A percentile compares a stretch with the other conserved stretches of the same genome.
Conservation (phyloP, 1,284 basidiomycete species). For the Apiotrichum mycotoxinovorans region DNA sequence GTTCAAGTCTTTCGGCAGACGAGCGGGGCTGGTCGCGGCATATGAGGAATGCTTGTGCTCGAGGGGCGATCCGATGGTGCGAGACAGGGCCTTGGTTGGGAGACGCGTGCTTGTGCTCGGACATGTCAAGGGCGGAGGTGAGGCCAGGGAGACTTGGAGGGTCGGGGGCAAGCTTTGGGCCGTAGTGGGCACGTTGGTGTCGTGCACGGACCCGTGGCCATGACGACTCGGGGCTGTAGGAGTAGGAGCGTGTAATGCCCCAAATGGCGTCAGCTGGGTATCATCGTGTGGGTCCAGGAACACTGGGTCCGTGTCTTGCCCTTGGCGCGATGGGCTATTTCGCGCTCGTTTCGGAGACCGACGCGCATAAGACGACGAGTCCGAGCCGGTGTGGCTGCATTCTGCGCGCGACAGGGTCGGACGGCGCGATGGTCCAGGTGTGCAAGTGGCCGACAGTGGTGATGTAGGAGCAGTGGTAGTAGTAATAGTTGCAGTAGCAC, state of each 20-base stretch:
- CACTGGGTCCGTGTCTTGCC: neutral
- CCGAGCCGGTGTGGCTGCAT: neutral
- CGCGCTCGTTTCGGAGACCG: conserved; percentile 39
- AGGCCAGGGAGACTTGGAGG: neutral
- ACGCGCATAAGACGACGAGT: neutral
- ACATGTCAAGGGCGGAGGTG: neutral
- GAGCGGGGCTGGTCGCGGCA: conserved; percentile 15
- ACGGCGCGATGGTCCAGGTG: neutral
- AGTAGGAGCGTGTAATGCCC: neutral
- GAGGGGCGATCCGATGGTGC: neutral
- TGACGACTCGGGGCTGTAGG: neutral
- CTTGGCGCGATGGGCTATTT: conserved; percentile 22
- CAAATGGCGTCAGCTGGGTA: neutral
- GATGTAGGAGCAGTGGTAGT: neutral
- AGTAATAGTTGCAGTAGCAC: neutral
- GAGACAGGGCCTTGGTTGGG: conserved; percentile 1
- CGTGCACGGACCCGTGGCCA: neutral
- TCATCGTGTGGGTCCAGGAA: neutral
- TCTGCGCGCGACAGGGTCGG: neutral
- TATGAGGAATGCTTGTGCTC: neutral
- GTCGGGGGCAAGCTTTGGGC: neutral
- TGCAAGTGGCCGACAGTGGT: too few species aligned
- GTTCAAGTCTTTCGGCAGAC: neutral
- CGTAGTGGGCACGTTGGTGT: neutral
- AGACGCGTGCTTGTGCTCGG: conserved; percentile 1